Evolutionary conservation across 805 yeast species (phyloP).

Genomic region (Candida vaughaniae): DNA sequence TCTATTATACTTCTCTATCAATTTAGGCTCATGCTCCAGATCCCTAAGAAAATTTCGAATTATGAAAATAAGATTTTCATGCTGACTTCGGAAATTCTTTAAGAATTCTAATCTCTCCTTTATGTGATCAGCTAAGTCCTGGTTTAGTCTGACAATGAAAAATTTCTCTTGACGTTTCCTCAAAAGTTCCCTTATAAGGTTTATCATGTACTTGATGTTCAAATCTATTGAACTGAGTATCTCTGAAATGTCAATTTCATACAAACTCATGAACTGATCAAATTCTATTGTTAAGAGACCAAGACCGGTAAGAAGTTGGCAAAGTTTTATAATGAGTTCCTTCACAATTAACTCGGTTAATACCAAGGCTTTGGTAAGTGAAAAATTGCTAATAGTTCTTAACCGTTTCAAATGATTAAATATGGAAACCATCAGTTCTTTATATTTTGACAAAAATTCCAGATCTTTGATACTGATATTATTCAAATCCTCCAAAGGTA

Average conservation of each 20-base stretch:
- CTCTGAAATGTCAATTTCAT: conserved; percentile 20
- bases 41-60: conserved; percentile 17
- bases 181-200: conserved; percentile 68
- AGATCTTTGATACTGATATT: conserved; percentile 16
- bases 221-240: conserved; percentile 57
- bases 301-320: conserved; percentile 26
- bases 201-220: conserved; percentile 59
- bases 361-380: conserved; percentile 59
- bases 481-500: conserved; percentile 62
- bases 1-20: conserved; percentile 29
- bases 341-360: conserved; percentile 64
- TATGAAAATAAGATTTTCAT: conserved; percentile 47
- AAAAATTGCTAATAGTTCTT: conserved; percentile 47
- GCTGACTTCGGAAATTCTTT: conserved; percentile 48
- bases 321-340: conserved; percentile 51
- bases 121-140: conserved; percentile 32
- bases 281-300: conserved; percentile 44
- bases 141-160: conserved; percentile 59
- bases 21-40: conserved; percentile 14
- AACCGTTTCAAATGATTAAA: conserved; percentile 62
- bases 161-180: conserved; percentile 73
- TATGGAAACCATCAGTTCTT: conserved; percentile 27
- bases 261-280: conserved; percentile 33
- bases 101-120: conserved; percentile 46
- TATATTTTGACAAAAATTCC: conserved; percentile 41